Conservation (phyloP, 257 asterid species). For the Mitragyna speciosa region DNA sequence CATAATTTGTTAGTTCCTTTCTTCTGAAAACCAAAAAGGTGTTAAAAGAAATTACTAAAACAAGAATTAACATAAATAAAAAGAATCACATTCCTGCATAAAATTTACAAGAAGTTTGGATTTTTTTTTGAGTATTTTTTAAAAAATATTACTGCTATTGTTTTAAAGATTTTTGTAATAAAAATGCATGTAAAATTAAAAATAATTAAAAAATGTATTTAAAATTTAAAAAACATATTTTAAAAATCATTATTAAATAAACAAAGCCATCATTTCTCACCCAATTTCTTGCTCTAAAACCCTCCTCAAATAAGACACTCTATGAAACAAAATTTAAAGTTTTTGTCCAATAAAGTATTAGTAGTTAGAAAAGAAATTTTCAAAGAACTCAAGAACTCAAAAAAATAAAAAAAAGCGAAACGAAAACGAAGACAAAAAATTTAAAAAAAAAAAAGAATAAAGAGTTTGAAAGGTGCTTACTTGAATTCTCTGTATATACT, state of each 20-base stretch:
- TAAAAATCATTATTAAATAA: too few relatives aligned
- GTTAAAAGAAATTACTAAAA: background rate
- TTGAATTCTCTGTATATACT: conserved; percentile 53
- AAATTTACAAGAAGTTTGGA: too few relatives aligned
- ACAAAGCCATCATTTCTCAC: background rate
- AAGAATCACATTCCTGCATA: background rate
- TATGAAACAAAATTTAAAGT: background rate
- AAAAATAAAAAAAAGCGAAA: background rate
- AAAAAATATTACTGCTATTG: too few relatives aligned
- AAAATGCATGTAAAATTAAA: too few relatives aligned
- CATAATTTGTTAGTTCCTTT: too few relatives aligned
- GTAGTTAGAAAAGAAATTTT: background rate
- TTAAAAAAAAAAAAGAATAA: background rate
- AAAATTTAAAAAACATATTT: too few relatives aligned
- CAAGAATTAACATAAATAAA: background rate
- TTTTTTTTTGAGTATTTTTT: too few relatives aligned
- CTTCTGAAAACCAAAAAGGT: too few relatives aligned
- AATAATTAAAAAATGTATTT: too few relatives aligned
- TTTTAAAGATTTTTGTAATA: too few relatives aligned
- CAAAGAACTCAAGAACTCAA: background rate
- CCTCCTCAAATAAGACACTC: background rate
- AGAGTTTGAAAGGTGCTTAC: conserved; percentile 32
- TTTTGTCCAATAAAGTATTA: too few relatives aligned
- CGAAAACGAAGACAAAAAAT: background rate
- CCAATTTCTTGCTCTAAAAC: background rate